Conservation (phyloP, 2,329 filamentous ascomycete genomes). For the Thyridium curvatum region DNA sequence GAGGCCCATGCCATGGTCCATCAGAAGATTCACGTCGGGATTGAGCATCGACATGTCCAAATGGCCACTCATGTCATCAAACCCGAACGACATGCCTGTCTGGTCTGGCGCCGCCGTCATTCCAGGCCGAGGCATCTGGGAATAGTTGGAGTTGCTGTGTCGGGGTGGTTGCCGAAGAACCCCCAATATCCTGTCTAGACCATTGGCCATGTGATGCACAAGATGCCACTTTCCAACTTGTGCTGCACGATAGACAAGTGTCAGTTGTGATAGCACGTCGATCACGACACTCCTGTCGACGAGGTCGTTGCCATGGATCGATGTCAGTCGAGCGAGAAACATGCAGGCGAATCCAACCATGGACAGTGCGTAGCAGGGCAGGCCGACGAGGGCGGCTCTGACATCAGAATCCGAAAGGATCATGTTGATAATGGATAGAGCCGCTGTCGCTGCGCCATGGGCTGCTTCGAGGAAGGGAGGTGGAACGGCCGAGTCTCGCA, state of each 20-base stretch:
- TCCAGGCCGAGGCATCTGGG: no score
- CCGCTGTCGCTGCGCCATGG: constrained; percentile 15
- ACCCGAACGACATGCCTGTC: no score
- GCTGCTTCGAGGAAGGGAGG: constrained; percentile 8
- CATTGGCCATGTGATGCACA: constrained; percentile 37
- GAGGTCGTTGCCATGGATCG: constrained; percentile 17
- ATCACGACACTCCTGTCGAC: constrained; percentile 28
- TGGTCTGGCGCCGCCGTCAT: no score
- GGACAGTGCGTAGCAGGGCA: constrained; percentile 44
- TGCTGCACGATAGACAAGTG: constrained; percentile 30
- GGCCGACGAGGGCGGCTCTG: constrained; percentile 25
- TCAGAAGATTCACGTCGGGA: no score
- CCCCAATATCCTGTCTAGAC: constrained; percentile 31
- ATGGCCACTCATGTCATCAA: no score
- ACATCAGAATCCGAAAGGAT: constrained; percentile 26
- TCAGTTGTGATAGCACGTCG: constrained; percentile 27
- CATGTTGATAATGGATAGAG: constrained; percentile 29
- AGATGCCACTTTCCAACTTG: constrained; percentile 37
- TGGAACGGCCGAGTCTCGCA: constrained; percentile 7
- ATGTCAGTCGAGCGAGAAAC: constrained; percentile 24
- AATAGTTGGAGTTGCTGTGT: no score
- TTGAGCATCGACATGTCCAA: constrained; percentile 9
- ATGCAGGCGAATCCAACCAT: constrained; percentile 48
- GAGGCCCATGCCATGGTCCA: no score
- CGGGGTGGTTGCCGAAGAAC: neutral